These are phyloP conservation scores for Luzula sylvatica DNA, from an alignment of 176 grass and related monocot species.

Conservation along the genomic window DNA sequence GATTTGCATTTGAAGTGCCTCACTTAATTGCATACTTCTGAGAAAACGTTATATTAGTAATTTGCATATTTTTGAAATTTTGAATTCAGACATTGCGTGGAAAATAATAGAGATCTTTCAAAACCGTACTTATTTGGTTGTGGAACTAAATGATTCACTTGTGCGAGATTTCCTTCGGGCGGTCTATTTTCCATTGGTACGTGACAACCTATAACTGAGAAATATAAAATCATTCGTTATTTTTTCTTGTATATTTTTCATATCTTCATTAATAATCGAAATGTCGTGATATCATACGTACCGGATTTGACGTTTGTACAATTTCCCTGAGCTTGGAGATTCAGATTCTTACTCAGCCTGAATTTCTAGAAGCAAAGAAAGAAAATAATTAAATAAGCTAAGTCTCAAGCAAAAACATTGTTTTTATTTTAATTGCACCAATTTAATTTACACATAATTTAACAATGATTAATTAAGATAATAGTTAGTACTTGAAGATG, in stretches of 20 bases:
- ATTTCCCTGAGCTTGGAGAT: constrained; percentile 51
- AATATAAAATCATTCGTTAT: constrained; percentile 11
- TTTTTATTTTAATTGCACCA: constrained; percentile 9
- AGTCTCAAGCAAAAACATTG: constrained; percentile 10
- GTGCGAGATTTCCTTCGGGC: constrained; percentile 36
- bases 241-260: constrained; percentile 1
- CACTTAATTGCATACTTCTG: constrained; percentile 67
- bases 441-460: constrained; percentile 11
- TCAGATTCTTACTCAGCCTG: constrained; percentile 79
- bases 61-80: neutral
- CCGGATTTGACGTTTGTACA: constrained; percentile 38
- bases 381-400: constrained; percentile 10
- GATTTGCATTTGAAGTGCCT: constrained; percentile 88
- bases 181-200: constrained; percentile 27
- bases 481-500: constrained; percentile 76
- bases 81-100: neutral
- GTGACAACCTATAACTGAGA: constrained; percentile 30
- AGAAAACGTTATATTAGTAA: constrained; percentile 2
- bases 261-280: neutral
- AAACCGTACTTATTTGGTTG: constrained; percentile 53
- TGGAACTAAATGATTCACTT: constrained; percentile 25
- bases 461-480: constrained; percentile 2
- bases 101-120: neutral
- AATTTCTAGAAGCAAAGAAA: constrained; percentile 50
- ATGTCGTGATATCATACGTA: constrained; percentile 13